A percentile compares a stretch with the other conserved stretches of the same genome.
Evolutionary conservation across 495 filamentous ascomycete species (phyloP).

Genomic region (Daldinia concentrica): DNA sequence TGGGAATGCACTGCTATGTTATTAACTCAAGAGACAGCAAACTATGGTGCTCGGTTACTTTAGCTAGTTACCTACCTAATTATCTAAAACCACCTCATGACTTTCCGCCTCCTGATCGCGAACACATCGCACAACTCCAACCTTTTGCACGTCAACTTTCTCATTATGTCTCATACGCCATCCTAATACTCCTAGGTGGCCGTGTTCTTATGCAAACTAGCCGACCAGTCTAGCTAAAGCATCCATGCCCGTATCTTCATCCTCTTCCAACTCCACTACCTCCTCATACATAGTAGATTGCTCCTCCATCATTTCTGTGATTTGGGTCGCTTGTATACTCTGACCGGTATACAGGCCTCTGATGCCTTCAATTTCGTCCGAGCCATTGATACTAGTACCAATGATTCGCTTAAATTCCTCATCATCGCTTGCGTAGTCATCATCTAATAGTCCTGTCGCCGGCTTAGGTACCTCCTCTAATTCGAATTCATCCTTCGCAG

Average conservation of each 20-base stretch:
- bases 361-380: background rate
- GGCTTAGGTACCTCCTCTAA: constrained; percentile 36
- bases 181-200: background rate
- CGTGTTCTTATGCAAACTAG: background rate
- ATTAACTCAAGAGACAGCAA: background rate
- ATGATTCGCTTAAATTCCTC: constrained; percentile 37
- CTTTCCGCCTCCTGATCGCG: background rate
- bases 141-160: background rate
- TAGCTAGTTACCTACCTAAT: background rate
- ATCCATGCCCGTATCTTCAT: constrained; percentile 33
- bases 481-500: constrained; percentile 23
- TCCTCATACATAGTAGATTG: constrained; percentile 16
- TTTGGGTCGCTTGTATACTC: background rate
- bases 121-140: background rate
- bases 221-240: constrained; percentile 14
- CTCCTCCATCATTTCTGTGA: background rate
- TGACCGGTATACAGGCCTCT: background rate
- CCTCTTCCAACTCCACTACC: constrained; percentile 33
- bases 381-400: constrained; percentile 6
- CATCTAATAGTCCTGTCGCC: constrained; percentile 18
- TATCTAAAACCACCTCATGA: background rate
- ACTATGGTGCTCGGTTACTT: background rate
- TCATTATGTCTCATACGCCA: background rate
- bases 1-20: background rate
- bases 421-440: constrained; percentile 33